Evolutionary conservation across 495 filamentous ascomycete species (phyloP).

Genomic region (Talaromyces trachyspermus): DNA sequence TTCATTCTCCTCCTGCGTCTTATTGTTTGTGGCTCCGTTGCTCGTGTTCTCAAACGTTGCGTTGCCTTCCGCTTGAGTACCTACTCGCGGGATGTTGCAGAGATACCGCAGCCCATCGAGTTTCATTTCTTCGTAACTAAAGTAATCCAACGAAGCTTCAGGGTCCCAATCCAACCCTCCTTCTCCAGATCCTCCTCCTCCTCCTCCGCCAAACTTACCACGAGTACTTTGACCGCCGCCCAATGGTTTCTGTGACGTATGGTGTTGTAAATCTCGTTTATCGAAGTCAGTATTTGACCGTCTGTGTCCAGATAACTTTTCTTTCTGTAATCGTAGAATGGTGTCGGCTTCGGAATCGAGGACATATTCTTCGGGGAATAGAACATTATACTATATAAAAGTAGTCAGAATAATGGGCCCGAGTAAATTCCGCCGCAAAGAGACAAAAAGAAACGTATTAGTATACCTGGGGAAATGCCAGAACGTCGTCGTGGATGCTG

Average conservation of each 20-base stretch:
- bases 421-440: neutral
- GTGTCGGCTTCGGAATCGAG: constrained; percentile 61
- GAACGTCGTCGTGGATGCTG: constrained; percentile 82
- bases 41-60: constrained; percentile 26
- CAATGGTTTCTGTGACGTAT: constrained; percentile 3
- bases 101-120: constrained; percentile 66
- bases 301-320: neutral
- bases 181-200: neutral
- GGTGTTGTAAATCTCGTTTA: constrained; percentile 1
- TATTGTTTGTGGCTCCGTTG: constrained; percentile 29
- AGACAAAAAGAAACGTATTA: neutral
- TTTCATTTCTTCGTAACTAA: constrained; percentile 49
- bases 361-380: constrained; percentile 68
- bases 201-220: too few relatives aligned
- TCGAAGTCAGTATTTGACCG: neutral
- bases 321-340: constrained; percentile 39
- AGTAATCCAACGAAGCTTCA: neutral
- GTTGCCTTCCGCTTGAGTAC: constrained; percentile 24
- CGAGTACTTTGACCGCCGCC: neutral
- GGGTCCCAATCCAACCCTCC: constrained; percentile 1
- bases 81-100: constrained; percentile 74
- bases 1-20: constrained; percentile 76
- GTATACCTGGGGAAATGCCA: constrained; percentile 84
- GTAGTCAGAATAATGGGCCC: constrained; percentile 16
- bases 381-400: constrained; percentile 64